phyloP scores from a whole-genome alignment of 257 asterid genomes.

The Paraleonurus japonicus region DNA sequence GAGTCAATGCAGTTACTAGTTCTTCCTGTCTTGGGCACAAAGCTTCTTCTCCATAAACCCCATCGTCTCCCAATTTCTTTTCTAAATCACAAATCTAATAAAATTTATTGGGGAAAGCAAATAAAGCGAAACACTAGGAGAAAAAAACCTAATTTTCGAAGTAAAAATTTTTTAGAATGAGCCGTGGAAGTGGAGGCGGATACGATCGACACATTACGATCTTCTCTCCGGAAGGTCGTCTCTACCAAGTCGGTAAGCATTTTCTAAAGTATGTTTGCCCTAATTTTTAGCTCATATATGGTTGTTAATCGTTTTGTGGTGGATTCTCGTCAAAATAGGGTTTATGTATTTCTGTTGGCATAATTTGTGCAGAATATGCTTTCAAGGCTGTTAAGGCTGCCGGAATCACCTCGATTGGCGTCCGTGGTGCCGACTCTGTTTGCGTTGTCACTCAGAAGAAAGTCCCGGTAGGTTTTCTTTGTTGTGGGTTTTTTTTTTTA shows the following conservation, averaged over 20 bases:
- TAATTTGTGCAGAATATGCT: conserved; percentile 51
- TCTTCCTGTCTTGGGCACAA: conserved; percentile 40
- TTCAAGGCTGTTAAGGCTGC: conserved; percentile 92
- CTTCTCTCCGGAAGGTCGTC: conserved; percentile 99
- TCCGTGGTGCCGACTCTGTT: conserved; percentile 90
- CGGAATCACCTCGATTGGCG: conserved; percentile 94
- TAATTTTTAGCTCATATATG: background rate
- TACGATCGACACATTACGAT: conserved; percentile 99
- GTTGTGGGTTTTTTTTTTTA: background rate
- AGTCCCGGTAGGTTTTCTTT: conserved; percentile 70
- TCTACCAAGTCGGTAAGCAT: conserved; percentile 87
- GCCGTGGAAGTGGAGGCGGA: conserved; percentile 99
- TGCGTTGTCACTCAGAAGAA: conserved; percentile 99
- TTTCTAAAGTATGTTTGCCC: background rate
- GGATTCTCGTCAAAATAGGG: conserved; percentile 26
- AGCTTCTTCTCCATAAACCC: conserved; percentile 33
- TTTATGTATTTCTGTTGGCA: conserved; percentile 15
- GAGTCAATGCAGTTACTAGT: conserved; percentile 10
- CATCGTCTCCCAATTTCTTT: background rate
- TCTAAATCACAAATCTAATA: conserved; percentile 20
- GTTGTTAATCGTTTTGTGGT: background rate
- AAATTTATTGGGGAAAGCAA: background rate
- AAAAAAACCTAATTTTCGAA: background rate
- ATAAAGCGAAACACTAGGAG: background rate
- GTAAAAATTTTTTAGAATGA: conserved; percentile 41